phyloP scores from a whole-genome alignment of 106 monocot genomes.

The Dendrobium officinale region DNA sequence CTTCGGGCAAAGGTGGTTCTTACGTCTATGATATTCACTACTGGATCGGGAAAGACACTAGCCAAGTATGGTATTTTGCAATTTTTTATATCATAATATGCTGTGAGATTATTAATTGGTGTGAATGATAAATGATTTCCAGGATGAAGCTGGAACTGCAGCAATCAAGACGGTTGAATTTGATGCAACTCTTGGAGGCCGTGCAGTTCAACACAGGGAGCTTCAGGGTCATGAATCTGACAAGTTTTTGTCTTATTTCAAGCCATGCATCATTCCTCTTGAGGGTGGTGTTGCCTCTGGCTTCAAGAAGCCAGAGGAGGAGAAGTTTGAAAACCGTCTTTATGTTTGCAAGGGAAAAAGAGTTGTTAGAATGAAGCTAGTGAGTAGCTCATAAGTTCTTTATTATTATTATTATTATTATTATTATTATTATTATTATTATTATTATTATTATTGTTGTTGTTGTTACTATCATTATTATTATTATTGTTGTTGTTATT shows the following conservation, averaged over 20 bases:
- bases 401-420: not conserved
- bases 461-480: not conserved
- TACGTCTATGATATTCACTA: constrained; percentile 52
- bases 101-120: not conserved
- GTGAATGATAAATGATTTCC: constrained; percentile 6
- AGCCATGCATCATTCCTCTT: constrained; percentile 62
- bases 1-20: constrained; percentile 42
- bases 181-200: constrained; percentile 53
- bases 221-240: constrained; percentile 70
- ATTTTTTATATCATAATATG: not conserved
- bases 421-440: too few species aligned
- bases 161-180: constrained; percentile 59
- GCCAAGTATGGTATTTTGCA: constrained; percentile 33
- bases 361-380: constrained; percentile 63
- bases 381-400: constrained; percentile 1
- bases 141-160: constrained; percentile 79
- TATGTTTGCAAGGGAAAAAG: constrained; percentile 65
- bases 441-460: too few species aligned
- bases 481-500: not conserved
- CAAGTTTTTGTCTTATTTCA: constrained; percentile 74
- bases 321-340: constrained; percentile 57
- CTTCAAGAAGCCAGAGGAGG: constrained; percentile 29
- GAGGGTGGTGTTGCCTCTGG: constrained; percentile 71
- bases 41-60: constrained; percentile 70
- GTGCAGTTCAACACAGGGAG: constrained; percentile 68